Evolutionary conservation across 352 stramenopile species (phyloP).

Genomic region (Lagenidium giganteum): DNA sequence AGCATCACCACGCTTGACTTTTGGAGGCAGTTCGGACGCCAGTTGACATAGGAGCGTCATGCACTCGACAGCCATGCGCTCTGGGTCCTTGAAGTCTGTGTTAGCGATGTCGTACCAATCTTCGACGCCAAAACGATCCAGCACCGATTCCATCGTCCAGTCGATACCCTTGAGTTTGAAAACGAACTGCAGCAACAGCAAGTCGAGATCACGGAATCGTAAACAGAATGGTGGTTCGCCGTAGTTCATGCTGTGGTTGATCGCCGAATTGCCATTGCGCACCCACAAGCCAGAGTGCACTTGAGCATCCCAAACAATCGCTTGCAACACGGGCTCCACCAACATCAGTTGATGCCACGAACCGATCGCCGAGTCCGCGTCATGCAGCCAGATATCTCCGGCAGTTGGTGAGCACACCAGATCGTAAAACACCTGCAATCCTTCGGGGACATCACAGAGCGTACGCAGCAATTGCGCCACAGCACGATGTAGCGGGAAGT

Average conservation of each 20-base stretch:
- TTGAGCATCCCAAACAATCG: slow-evolving; percentile 71
- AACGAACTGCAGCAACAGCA: slow-evolving; percentile 61
- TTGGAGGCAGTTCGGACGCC: slow-evolving; percentile 56
- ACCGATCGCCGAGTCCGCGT: slow-evolving; percentile 34
- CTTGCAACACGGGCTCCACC: slow-evolving; percentile 56
- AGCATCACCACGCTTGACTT: slow-evolving; percentile 27
- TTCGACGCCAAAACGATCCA: slow-evolving; percentile 50
- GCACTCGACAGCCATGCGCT: slow-evolving; percentile 68
- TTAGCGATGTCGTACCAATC: slow-evolving; percentile 39
- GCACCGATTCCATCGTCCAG: slow-evolving; percentile 53
- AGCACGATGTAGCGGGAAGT: slow-evolving; percentile 64
- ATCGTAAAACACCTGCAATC: slow-evolving; percentile 38
- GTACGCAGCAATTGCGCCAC: slow-evolving; percentile 51
- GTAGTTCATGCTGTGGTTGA: slow-evolving; percentile 83
- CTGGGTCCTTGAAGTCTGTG: slow-evolving; percentile 37
- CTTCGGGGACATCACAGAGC: slow-evolving; percentile 35
- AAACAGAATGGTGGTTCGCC: slow-evolving; percentile 72
- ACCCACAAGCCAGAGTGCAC: slow-evolving; percentile 70
- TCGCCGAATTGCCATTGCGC: slow-evolving; percentile 67
- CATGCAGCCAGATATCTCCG: slow-evolving; percentile 40
- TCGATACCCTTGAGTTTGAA: slow-evolving; percentile 55
- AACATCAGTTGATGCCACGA: slow-evolving; percentile 69
- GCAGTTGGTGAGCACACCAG: slow-evolving; percentile 32
- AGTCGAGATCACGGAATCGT: slow-evolving; percentile 64
- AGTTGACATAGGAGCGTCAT: slow-evolving; percentile 52